Base-by-base conservation (phyloP, 2,329 filamentous ascomycete species). In the Colletotrichum spaethianum region DNA sequence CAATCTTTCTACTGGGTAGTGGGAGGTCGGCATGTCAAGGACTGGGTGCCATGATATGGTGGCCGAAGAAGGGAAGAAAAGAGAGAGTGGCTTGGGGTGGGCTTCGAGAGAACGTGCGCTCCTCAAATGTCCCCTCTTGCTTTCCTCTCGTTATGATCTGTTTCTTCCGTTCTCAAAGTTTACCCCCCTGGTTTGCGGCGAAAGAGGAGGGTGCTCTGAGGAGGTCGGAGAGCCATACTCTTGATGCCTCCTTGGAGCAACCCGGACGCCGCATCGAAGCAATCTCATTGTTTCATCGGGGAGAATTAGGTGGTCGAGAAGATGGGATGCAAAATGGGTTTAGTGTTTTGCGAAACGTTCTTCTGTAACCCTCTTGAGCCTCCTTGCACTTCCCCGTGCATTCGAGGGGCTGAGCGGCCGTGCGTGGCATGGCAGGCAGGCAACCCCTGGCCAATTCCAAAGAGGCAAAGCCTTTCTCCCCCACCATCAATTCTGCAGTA, bases 251-350 rank as follows among this genome's bases (percentile, higher is more conserved):
- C 11, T 31, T 18, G 23, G 50, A 55, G 57, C 46, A 44, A 42
- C 59, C 52, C 44, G 38, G 69, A 48, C 57, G 65, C 59, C 16
- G 59, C 44, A 31, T 60, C 53, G 44, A 69, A 38, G 59, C 69
- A 59, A 52, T 53, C 57, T 59, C 44, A 59, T 26, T 60, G 69
- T 72, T 72, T 72, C 69, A 72, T 8, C 44, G 38, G 31, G 23
- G 44, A 28, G 14, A 31, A 14, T 38, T 50, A 59, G 28, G 6
- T 68, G 57, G 50, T 23, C 23, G 12, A 69, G 38, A 60, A 72
- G 65, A 72, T 72, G 52, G 69, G 69, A 72, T 53, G 69, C 20
- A 59, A 42, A 60, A 69, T 69, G 44, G 7, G 23, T 20, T 69
- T 63, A 48, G 69, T 69, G 42, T 42, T 69, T 57, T 64, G 36